Evolutionary conservation across 805 yeast species (phyloP).

Genomic region (Lachancea nothofagi): DNA sequence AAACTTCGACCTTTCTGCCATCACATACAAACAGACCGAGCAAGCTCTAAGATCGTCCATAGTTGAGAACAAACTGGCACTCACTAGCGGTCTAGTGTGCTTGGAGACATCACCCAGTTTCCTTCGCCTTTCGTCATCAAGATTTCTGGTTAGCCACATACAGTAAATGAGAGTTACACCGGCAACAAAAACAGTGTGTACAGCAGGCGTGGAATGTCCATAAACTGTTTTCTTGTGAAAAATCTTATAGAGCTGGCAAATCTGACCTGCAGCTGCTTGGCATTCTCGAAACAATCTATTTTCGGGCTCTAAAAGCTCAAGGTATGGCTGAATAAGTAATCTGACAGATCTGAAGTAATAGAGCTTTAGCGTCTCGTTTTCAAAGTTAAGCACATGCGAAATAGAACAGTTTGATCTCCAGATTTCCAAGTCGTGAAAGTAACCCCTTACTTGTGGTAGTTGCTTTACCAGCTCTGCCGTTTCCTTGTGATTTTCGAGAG

Average conservation of each 20-base stretch:
- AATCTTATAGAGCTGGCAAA: conserved; percentile 57
- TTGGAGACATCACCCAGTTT: conserved; percentile 52
- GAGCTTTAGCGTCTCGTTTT: conserved; percentile 52
- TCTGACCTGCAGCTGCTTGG: conserved; percentile 68
- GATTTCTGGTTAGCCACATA: conserved; percentile 59
- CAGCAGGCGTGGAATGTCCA: conserved; percentile 62
- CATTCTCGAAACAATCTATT: conserved; percentile 58
- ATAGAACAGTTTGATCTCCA: conserved; percentile 52
- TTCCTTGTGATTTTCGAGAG: conserved; percentile 12
- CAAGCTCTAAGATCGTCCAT: conserved; percentile 62
- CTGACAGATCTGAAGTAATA: conserved; percentile 59
- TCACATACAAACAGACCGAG: conserved; percentile 56
- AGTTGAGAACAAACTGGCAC: conserved; percentile 48
- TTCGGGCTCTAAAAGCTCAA: conserved; percentile 56
- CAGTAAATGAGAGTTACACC: conserved; percentile 65
- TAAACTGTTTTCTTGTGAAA: conserved; percentile 56
- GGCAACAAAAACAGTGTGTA: conserved; percentile 62
- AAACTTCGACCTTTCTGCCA: conserved; percentile 60
- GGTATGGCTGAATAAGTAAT: conserved; percentile 55
- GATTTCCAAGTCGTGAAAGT: conserved; percentile 47
- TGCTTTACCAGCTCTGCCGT: conserved; percentile 31
- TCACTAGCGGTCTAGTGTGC: conserved; percentile 54
- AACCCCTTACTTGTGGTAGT: conserved; percentile 46
- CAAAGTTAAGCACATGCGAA: conserved; percentile 39
- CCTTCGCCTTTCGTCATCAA: conserved; percentile 51